Conservation (phyloP, 2,329 filamentous ascomycete genomes). For the Ampelomyces quisqualis region DNA sequence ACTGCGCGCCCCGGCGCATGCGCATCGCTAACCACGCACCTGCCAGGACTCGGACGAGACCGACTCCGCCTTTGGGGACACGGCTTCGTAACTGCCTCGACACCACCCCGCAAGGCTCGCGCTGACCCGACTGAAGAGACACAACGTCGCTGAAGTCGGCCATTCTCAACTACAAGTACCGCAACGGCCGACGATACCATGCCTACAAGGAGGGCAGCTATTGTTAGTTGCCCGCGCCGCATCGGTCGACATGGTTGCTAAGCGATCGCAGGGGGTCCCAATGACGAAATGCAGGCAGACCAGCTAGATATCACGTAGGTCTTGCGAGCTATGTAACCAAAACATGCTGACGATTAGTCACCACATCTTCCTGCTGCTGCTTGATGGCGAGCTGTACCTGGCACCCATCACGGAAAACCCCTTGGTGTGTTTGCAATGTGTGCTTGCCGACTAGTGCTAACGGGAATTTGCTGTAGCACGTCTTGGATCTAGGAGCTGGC, state of each 20-base stretch:
- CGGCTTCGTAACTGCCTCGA: background rate
- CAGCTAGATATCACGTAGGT: constrained; percentile 44
- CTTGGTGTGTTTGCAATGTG: constrained; percentile 10
- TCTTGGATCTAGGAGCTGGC: constrained; percentile 48
- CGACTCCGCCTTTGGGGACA: background rate
- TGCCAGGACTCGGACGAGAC: background rate
- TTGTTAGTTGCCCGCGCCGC: constrained; percentile 15
- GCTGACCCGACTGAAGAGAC: constrained; percentile 16
- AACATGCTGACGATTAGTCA: constrained; percentile 17
- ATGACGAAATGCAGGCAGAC: constrained; percentile 43
- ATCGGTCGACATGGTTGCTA: constrained; percentile 1
- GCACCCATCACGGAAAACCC: constrained; percentile 27
- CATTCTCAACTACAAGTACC: constrained; percentile 28
- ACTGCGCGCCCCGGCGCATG: no score
- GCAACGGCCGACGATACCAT: constrained; percentile 34
- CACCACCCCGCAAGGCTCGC: background rate
- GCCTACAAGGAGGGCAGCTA: constrained; percentile 30
- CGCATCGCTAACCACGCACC: no score
- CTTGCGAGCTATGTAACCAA: background rate
- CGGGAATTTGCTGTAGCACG: constrained; percentile 18
- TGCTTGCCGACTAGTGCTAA: background rate
- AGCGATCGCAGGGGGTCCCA: constrained; percentile 24
- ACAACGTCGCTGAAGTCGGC: constrained; percentile 28
- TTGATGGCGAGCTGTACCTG: constrained; percentile 24
- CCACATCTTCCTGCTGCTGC: constrained; percentile 28